phyloP scores from a whole-genome alignment of 2,329 filamentous ascomycete species.

The Microsporum audouinii region DNA sequence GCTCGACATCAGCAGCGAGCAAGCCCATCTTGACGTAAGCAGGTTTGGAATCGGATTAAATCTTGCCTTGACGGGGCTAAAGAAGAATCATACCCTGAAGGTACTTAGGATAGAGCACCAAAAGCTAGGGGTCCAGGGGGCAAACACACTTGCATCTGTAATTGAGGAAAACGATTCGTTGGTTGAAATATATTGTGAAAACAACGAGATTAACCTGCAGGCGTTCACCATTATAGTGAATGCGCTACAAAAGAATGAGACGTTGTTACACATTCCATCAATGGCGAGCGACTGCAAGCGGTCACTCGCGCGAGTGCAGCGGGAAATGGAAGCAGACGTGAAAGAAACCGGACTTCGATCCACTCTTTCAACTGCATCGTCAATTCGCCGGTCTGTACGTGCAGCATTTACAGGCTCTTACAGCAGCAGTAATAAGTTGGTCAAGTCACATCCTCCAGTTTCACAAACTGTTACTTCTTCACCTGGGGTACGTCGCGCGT shows the following conservation, averaged over 20 bases:
- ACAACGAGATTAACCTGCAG: constrained; percentile 60
- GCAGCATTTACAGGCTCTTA: constrained; percentile 28
- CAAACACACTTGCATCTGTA: constrained; percentile 57
- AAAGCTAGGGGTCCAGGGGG: constrained; percentile 56
- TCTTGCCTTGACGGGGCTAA: constrained; percentile 52
- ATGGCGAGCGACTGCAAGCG: constrained; percentile 52
- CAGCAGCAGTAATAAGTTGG: constrained; percentile 21
- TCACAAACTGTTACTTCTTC: constrained; percentile 6
- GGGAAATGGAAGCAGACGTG: constrained; percentile 43
- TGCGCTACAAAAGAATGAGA: constrained; percentile 53
- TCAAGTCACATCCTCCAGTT: constrained; percentile 18
- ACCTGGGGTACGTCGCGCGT: constrained; percentile 1
- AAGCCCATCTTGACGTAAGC: constrained; percentile 58
- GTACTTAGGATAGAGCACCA: constrained; percentile 56
- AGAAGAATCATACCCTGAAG: constrained; percentile 51
- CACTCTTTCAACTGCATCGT: constrained; percentile 25
- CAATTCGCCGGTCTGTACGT: constrained; percentile 35
- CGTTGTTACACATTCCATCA: constrained; percentile 49
- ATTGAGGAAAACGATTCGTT: constrained; percentile 53
- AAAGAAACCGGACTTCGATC: constrained; percentile 25
- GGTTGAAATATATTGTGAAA: constrained; percentile 56
- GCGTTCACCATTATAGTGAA: constrained; percentile 60
- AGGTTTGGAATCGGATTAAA: constrained; percentile 59
- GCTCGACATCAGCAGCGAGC: constrained; percentile 59
- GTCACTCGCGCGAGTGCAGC: constrained; percentile 49